Conservation (phyloP, 2,329 filamentous ascomycete genomes). For the Elsinoe arachidis region DNA sequence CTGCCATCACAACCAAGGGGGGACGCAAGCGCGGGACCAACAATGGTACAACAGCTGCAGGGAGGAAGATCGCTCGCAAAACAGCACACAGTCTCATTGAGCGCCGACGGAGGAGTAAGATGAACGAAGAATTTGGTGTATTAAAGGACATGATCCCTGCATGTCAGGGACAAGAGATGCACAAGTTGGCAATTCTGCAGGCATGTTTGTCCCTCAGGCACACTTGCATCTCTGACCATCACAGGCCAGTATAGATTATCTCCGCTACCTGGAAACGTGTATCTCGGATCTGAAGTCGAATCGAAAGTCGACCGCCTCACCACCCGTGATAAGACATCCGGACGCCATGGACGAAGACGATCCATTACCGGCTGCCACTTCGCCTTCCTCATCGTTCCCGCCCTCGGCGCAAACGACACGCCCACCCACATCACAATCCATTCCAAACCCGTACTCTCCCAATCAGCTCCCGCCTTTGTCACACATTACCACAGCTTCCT, state of each 20-base stretch:
- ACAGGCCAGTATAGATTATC: constrained; percentile 91
- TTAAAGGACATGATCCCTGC: constrained; percentile 94
- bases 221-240: background rate
- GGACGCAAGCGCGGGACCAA: constrained; percentile 61
- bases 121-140: constrained; percentile 96
- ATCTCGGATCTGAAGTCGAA: constrained; percentile 65
- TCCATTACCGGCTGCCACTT: constrained; percentile 30
- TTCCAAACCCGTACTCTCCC: constrained; percentile 29
- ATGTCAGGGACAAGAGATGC: constrained; percentile 90
- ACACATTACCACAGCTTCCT: constrained; percentile 33
- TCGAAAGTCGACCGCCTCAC: constrained; percentile 14
- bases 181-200: constrained; percentile 91
- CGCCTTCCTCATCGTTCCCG: constrained; percentile 30
- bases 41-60: constrained; percentile 68
- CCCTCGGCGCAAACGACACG: constrained; percentile 17
- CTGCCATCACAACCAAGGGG: constrained; percentile 25
- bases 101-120: constrained; percentile 79
- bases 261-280: constrained; percentile 87
- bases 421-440: constrained; percentile 7
- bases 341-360: constrained; percentile 31
- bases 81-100: constrained; percentile 96
- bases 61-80: constrained; percentile 90
- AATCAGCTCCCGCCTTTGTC: constrained; percentile 32
- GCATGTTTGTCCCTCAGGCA: constrained; percentile 39
- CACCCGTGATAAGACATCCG: background rate